A percentile compares a stretch with the other conserved stretches of the same genome.
Evolutionary conservation across 2,329 filamentous ascomycete species (phyloP).

Genomic region (Epichloe gansuensis): DNA sequence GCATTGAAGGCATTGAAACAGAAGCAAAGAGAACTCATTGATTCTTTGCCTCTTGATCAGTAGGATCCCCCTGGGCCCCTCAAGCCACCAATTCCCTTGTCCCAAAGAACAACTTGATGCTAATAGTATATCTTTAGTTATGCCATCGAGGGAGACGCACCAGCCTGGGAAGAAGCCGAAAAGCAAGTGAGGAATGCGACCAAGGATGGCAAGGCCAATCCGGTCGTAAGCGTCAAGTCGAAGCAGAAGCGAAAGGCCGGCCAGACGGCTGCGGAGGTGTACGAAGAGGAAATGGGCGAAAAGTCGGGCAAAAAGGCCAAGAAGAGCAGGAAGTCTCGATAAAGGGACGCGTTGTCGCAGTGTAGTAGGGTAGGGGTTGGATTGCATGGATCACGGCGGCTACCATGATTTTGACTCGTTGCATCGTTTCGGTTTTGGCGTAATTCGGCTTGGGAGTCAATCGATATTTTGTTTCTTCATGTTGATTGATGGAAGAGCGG

Average conservation of each 20-base stretch:
- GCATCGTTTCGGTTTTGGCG: not conserved
- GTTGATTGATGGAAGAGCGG: not conserved
- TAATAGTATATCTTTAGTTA: conserved; percentile 30
- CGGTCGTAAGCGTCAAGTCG: conserved; percentile 72
- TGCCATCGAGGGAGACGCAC: conserved; percentile 49
- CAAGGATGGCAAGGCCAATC: conserved; percentile 42
- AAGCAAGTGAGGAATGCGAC: conserved; percentile 52
- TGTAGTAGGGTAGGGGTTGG: not conserved
- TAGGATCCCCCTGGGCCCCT: conserved; percentile 11
- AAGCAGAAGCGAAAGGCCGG: conserved; percentile 65
- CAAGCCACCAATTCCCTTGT: too few species aligned
- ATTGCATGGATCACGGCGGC: not conserved
- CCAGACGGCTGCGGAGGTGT: conserved; percentile 45
- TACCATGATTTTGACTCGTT: not conserved
- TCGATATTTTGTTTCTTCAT: not conserved
- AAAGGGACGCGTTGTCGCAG: conserved; percentile 1
- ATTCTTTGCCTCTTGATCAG: conserved; percentile 76
- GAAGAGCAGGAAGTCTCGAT: conserved; percentile 24
- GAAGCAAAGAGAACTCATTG: conserved; percentile 78
- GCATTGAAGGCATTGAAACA: conserved; percentile 56
- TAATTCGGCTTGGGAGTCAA: not conserved
- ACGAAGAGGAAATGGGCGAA: conserved; percentile 45
- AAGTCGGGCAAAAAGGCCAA: conserved; percentile 45
- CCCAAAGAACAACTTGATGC: not conserved
- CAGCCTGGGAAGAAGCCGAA: conserved; percentile 58